Evolutionary conservation across 208 protist species (phyloP), one percentile per base, ranked within the genome.

Genomic region (Trypanosoma melophagium): DNA sequence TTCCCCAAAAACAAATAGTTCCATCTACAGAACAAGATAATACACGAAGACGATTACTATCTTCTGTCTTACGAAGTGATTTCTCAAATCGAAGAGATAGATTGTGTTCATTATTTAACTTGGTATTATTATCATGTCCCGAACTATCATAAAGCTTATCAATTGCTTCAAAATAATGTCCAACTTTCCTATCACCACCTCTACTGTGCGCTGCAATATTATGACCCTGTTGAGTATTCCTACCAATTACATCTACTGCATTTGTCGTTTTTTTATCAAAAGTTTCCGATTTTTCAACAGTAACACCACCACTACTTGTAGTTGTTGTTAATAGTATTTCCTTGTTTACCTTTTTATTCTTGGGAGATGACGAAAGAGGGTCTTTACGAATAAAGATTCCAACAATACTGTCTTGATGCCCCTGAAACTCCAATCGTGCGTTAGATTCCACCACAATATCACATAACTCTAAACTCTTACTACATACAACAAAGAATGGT

Each of bases 401-500:
- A 28, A 80, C 45, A 31, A 81, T 60, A 22, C 50, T 61, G 25
- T 76, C 71, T 13, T 60, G 54, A 65, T 84, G 74, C 14, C 57
- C 74, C 16, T 57, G 42, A 22, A 74, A 55, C 19, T 77, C 64
- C 10, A 73, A 16, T 19, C 69, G 19, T 31, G 58, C 38, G 10
- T 68, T 41, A 2, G 57, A 38, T 10, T 56, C 25, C n/a, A 70
- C 63, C 3, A 66, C 56, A 12, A 80, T 40, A 21, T 63, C 54
- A 67, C 61, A 84, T 10, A 69, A 47, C 25, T 74, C 70, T 17
- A 84, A 31, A 8, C 49, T 31, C 21, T 24, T 60, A 14, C 41
- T 65, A 40, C 74, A 74, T 3, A 69, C 56, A 54, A 84, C 62
- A 40, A 80, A 77, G 50, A 84, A 84, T 4, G 79, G 59, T 19